Evolutionary conservation across 2,329 filamentous ascomycete species (phyloP).

Genomic region (Apiospora kogelbergensis): DNA sequence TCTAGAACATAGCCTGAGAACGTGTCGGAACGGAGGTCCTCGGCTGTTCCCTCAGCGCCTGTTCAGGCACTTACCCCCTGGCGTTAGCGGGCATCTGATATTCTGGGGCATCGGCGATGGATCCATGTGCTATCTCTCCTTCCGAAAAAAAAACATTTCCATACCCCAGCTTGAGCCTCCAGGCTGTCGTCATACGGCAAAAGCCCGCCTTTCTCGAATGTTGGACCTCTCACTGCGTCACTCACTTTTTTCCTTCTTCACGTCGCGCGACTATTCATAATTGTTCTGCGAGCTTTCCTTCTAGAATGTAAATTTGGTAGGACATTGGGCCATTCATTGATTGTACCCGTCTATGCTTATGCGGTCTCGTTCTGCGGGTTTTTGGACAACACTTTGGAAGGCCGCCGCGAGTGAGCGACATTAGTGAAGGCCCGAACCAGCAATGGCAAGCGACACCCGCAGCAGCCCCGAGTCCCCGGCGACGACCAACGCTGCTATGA

Average conservation of each 20-base stretch:
- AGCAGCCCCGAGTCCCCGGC: not conserved
- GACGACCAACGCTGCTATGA: not conserved
- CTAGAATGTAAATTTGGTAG: not conserved
- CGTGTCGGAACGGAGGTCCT: not conserved
- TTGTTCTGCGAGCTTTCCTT: not conserved
- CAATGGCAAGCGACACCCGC: not conserved
- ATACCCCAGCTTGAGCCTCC: not conserved
- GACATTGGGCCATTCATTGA: not conserved
- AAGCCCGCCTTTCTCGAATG: not conserved
- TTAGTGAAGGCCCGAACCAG: not conserved
- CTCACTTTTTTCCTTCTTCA: not conserved
- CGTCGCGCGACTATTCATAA: not conserved
- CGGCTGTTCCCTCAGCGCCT: not conserved
- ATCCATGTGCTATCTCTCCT: not conserved
- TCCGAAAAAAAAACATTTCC: slow-evolving; percentile 3
- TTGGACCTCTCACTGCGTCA: not conserved
- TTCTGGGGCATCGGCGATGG: not conserved
- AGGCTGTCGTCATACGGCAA: not conserved
- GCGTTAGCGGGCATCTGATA: not conserved
- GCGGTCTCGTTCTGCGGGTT: not conserved
- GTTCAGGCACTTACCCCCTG: not conserved
- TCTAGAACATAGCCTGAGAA: not conserved
- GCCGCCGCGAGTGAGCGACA: not conserved
- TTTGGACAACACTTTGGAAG: not conserved
- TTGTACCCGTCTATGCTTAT: not conserved